A percentile compares a stretch with the other conserved stretches of the same genome.
Evolutionary conservation across 495 filamentous ascomycete species (phyloP).

Genomic region (Penicillium waksmanii): DNA sequence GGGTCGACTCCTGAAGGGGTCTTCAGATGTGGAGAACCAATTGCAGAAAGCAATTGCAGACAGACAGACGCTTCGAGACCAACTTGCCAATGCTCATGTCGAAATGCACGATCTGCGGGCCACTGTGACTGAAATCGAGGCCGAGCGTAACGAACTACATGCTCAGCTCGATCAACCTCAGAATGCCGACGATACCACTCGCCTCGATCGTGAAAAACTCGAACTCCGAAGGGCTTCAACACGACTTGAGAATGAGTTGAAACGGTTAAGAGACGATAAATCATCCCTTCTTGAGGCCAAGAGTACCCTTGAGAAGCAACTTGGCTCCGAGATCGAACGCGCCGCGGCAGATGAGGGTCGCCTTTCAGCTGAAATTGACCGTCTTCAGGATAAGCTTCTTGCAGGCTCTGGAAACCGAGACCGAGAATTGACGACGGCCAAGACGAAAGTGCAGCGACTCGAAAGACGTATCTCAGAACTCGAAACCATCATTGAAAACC

Average conservation of each 20-base stretch:
- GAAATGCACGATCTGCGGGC: constrained; percentile 61
- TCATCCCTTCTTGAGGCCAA: constrained; percentile 52
- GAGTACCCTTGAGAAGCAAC: constrained; percentile 57
- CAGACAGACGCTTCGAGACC: constrained; percentile 64
- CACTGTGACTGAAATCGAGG: constrained; percentile 56
- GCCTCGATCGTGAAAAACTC: constrained; percentile 63
- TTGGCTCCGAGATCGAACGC: constrained; percentile 58
- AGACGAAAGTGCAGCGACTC: constrained; percentile 60
- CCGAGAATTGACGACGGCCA: constrained; percentile 52
- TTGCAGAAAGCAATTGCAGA: constrained; percentile 57
- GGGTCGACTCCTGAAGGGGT: constrained; percentile 50
- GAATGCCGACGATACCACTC: constrained; percentile 55
- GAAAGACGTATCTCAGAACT: constrained; percentile 62
- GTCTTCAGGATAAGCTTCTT: constrained; percentile 53
- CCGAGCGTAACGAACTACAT: constrained; percentile 67
- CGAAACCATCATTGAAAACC: constrained; percentile 55
- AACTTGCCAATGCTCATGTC: constrained; percentile 61
- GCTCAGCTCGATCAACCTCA: constrained; percentile 55
- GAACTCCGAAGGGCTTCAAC: constrained; percentile 62
- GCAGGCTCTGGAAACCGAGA: constrained; percentile 48
- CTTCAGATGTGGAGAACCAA: constrained; percentile 52
- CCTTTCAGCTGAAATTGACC: constrained; percentile 60
- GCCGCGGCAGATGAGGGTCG: constrained; percentile 59
- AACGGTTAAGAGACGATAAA: constrained; percentile 61
- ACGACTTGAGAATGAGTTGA: constrained; percentile 62